Conservation (phyloP, 768 basidiomycete species). For the Mycena chlorophos region DNA sequence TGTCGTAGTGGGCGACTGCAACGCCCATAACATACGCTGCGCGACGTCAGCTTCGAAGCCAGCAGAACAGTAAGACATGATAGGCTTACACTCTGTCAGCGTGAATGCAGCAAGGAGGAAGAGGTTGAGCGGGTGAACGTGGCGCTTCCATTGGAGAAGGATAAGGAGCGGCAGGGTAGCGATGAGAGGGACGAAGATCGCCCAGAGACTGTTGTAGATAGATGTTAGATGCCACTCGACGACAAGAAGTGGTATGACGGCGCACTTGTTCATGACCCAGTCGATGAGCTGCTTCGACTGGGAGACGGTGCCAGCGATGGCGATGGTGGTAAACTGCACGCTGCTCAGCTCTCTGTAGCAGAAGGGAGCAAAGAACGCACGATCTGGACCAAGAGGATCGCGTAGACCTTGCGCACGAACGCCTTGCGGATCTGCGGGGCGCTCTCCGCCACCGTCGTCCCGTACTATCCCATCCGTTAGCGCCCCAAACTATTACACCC, state of each 20-base stretch:
- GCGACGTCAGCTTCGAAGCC: background rate
- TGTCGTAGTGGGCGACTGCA: constrained; percentile 73
- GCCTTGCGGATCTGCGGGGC: constrained; percentile 75
- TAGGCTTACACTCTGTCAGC: constrained; percentile 56
- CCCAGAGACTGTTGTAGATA: constrained; percentile 57
- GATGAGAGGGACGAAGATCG: constrained; percentile 74
- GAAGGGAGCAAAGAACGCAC: constrained; percentile 40
- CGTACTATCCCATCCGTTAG: constrained; percentile 54
- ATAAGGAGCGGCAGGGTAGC: constrained; percentile 78
- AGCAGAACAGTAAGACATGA: background rate
- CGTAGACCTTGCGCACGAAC: constrained; percentile 90
- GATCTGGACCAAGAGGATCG: constrained; percentile 78
- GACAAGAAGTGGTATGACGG: constrained; percentile 8
- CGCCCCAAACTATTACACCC: no score
- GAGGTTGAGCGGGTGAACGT: constrained; percentile 88
- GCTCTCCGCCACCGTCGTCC: constrained; percentile 76
- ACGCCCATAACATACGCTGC: constrained; percentile 79
- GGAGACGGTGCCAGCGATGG: constrained; percentile 72
- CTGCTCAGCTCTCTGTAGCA: background rate
- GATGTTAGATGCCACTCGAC: background rate
- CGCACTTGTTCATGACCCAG: constrained; percentile 75
- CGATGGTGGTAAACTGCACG: constrained; percentile 61
- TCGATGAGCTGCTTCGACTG: constrained; percentile 57
- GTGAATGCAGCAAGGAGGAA: constrained; percentile 86
- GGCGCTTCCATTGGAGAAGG: constrained; percentile 88